phyloP scores from a whole-genome alignment of 2,329 filamentous ascomycete genomes.

The Pseudophaeomoniella oleicola region DNA sequence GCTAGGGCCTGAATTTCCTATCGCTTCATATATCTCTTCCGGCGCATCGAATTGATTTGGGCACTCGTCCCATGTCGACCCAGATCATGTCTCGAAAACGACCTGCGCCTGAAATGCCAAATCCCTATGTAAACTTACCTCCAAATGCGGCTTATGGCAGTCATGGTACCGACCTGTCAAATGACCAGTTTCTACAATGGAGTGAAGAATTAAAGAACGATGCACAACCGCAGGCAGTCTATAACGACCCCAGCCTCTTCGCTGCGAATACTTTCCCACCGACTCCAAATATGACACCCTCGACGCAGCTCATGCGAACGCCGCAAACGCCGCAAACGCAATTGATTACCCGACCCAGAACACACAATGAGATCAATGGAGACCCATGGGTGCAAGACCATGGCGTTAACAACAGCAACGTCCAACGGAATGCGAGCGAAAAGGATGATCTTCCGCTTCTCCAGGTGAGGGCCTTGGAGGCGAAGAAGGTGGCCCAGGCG shows the following conservation, averaged over 20 bases:
- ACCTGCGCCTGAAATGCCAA: constrained; percentile 53
- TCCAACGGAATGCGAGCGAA: constrained; percentile 25
- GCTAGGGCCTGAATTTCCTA: too few relatives aligned
- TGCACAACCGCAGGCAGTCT: not conserved
- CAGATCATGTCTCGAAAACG: constrained; percentile 48
- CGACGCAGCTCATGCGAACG: not conserved
- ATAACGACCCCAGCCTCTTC: not conserved
- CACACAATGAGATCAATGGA: constrained; percentile 1
- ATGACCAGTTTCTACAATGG: constrained; percentile 42
- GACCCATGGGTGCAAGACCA: constrained; percentile 22
- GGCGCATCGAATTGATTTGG: not conserved
- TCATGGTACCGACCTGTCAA: constrained; percentile 28
- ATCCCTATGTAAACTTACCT: constrained; percentile 34
- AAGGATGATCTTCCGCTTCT: constrained; percentile 59
- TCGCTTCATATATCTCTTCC: too few relatives aligned
- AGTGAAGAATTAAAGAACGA: constrained; percentile 26
- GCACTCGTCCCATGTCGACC: constrained; percentile 20
- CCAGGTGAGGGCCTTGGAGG: constrained; percentile 63
- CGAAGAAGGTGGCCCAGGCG: constrained; percentile 73
- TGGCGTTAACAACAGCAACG: constrained; percentile 13
- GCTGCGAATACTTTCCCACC: not conserved
- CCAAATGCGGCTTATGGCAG: constrained; percentile 24
- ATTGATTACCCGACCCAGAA: constrained; percentile 2
- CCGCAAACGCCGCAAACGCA: constrained; percentile 13
- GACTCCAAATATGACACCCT: not conserved